Evolutionary conservation across 495 filamentous ascomycete genomes (phyloP), one percentile per base, ranked within the genome.

Genomic region (Annulohypoxylon moriforme): DNA sequence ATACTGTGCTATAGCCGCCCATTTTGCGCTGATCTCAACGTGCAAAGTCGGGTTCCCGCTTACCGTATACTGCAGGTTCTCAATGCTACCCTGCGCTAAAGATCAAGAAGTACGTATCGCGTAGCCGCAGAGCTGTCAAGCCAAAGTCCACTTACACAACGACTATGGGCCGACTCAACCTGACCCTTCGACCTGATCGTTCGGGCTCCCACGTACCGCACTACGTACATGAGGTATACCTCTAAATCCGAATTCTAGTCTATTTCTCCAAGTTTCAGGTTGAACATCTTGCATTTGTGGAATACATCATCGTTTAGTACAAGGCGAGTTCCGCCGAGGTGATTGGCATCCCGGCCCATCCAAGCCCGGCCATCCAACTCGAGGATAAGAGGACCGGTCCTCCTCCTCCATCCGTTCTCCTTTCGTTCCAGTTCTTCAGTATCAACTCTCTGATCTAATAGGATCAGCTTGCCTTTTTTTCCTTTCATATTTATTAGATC

Each of bases 351-450:
- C 72, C 74, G 74, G 76, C 60, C 49, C 64, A 67, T 68, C 69
- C 60, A 71, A 50, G 47, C 49, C 76, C 68, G 65, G 64, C 62
- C 64, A 40, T 58, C 64, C 68, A 73, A 53, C 62, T 55, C 69
- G 71, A 79, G 76, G 69, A 79, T 79, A 79, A 77, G 74, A 76
- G 64, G 74, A 60, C 71, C 66, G 67, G 46, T 64, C 69, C 73
- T 76, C 73, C 74, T 73, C 76, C 64, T 69, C 53, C 25, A 56
- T 61, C 14, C 55, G 50, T 72, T 50, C 68, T 64, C 49, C 69
- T 64, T 62, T 50, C 56, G 49, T 60, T 72, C 72, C 47, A 58
- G 63, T 75, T 76, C 73, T 75, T 77, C 72, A 75, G 67, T 78
- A 76, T 76, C 74, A 73, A 73, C 71, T 36, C 68, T 79, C 69